Conservation (phyloP, 805 yeast species). For the Millerago galiae region DNA sequence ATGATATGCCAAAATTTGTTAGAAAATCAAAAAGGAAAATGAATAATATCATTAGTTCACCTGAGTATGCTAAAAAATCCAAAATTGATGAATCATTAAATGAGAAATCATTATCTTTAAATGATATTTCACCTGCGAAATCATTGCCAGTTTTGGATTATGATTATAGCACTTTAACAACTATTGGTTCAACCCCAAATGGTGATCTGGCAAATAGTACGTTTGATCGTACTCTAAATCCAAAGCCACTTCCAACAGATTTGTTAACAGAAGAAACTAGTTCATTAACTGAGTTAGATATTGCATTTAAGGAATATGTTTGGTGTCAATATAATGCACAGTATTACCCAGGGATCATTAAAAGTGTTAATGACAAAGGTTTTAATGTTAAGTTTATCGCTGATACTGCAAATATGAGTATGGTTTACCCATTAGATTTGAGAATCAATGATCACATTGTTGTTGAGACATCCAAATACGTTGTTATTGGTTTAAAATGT, state of each 20-base stretch:
- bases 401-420: slow-evolving; percentile 23
- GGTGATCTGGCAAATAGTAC: too few relatives aligned
- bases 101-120: not conserved
- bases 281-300: slow-evolving; percentile 23
- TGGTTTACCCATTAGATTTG: slow-evolving; percentile 38
- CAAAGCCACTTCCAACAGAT: slow-evolving; percentile 1
- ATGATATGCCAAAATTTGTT: not conserved
- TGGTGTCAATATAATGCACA: slow-evolving; percentile 48
- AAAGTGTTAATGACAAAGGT: slow-evolving; percentile 24
- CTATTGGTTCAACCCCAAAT: not conserved
- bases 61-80: not conserved
- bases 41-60: not conserved
- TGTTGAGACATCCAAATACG: slow-evolving; percentile 29
- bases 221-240: too few relatives aligned
- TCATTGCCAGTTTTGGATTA: not conserved
- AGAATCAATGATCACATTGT: slow-evolving; percentile 50
- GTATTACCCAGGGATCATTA: slow-evolving; percentile 44
- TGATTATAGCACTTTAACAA: not conserved
- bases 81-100: not conserved
- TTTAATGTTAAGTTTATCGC: slow-evolving; percentile 35
- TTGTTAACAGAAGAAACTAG: slow-evolving; percentile 6
- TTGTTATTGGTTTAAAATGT: slow-evolving; percentile 41
- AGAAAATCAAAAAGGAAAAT: slow-evolving; percentile 1
- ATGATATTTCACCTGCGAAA: not conserved
- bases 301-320: slow-evolving; percentile 33